Percentiles rank a stretch among this genome's conserved stretches.
Evolutionary conservation across 306 rosid genomes (phyloP).

Genomic region (Pterocarpus macrocarpus): DNA sequence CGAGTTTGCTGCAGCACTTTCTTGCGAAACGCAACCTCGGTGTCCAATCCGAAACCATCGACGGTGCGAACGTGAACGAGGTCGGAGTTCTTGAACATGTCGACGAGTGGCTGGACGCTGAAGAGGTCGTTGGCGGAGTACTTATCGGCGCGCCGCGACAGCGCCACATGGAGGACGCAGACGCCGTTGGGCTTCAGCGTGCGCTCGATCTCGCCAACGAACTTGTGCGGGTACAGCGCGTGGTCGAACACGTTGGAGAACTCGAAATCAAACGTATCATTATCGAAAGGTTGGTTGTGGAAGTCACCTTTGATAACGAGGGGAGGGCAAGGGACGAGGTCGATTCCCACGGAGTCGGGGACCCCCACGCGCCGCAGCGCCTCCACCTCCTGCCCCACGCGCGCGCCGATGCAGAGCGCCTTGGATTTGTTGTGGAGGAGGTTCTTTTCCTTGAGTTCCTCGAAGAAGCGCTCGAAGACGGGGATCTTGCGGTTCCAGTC

Average conservation of each 20-base stretch:
- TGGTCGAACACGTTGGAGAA: conserved; percentile 98
- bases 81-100: conserved; percentile 60
- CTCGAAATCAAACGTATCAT: conserved; percentile 77
- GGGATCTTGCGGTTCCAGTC: conserved; percentile 92
- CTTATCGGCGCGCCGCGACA: conserved; percentile 72
- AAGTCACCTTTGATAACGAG: conserved; percentile 83
- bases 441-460: conserved; percentile 45
- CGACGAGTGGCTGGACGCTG: conserved; percentile 70
- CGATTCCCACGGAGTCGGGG: conserved; percentile 77
- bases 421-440: conserved; percentile 62
- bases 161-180: conserved; percentile 81
- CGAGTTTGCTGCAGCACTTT: neutral
- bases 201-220: conserved; percentile 87
- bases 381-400: conserved; percentile 93
- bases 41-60: conserved; percentile 91
- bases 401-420: conserved; percentile 80
- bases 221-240: conserved; percentile 81
- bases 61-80: conserved; percentile 65
- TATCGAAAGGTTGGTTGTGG: conserved; percentile 74
- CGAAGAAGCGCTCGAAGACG: conserved; percentile 69
- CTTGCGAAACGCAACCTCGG: conserved; percentile 79
- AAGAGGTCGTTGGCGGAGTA: conserved; percentile 90
- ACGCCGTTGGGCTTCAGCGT: conserved; percentile 81
- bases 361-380: conserved; percentile 80
- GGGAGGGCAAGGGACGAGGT: conserved; percentile 86